These are phyloP conservation scores for Pseudonectria buxi DNA, from an alignment of 2,329 filamentous ascomycete species.

Conservation along the genomic window DNA sequence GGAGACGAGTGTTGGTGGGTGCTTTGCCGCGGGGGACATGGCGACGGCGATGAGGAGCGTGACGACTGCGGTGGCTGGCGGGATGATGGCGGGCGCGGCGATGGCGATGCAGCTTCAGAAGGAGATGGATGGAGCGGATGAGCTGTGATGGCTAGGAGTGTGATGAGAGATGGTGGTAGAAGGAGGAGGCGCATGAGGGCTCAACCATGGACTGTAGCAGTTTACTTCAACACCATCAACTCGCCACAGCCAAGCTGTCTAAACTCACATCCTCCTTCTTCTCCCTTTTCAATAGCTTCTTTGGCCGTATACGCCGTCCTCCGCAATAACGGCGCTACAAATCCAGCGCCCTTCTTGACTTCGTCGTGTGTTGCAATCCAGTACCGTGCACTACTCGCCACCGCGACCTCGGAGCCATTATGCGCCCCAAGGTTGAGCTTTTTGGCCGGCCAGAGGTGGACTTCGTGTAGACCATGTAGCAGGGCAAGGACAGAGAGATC, in stretches of 20 bases:
- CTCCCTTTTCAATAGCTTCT: conserved; percentile 35
- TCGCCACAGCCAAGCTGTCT: conserved; percentile 50
- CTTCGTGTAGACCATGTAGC: conserved; percentile 58
- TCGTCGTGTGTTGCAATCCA: conserved; percentile 64
- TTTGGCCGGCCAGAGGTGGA: conserved; percentile 41
- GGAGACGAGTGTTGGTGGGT: conserved; percentile 42
- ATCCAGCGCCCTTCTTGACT: conserved; percentile 50
- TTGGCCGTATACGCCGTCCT: conserved; percentile 37
- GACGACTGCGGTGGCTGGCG: conserved; percentile 22
- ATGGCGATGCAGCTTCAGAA: conserved; percentile 19
- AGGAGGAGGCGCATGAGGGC: conserved; percentile 2
- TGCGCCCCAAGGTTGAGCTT: conserved; percentile 58
- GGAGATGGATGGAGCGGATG: conserved; percentile 22
- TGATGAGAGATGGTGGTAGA: background rate
- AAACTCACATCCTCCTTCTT: conserved; percentile 37
- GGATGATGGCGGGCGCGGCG: conserved; percentile 21
- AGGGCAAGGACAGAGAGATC: conserved; percentile 52
- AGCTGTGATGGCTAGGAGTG: conserved; percentile 16
- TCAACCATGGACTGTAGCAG: background rate
- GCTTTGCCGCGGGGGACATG: conserved; percentile 49
- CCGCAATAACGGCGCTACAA: conserved; percentile 46
- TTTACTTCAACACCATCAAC: conserved; percentile 40
- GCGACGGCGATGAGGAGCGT: conserved; percentile 25
- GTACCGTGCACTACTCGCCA: conserved; percentile 47
- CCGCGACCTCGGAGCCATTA: conserved; percentile 53